Evolutionary conservation across 306 rosid species (phyloP), one percentile per base, ranked within the genome.

Genomic region (Carpinus viminea): DNA sequence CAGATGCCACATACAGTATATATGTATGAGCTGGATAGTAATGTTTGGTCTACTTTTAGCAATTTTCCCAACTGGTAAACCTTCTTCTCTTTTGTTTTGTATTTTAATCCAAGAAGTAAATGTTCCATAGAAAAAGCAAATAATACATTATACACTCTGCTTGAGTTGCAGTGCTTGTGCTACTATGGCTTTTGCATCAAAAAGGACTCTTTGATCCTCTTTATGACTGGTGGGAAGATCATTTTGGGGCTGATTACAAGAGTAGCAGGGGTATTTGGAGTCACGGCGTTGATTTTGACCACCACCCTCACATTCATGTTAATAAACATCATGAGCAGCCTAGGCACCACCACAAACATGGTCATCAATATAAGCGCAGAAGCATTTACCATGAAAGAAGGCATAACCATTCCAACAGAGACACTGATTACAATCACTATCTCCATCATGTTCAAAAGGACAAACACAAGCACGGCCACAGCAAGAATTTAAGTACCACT

Each of bases 151-250:
- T 46, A 61, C 60, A 66, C 57, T 82, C n/a, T 79, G 31, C 51
- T 74, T 78, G 81, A 82, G 51, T 77, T 78, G 90, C 88, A 95
- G 97, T 85, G 74, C 70, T 88, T 80, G 90, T 95, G 78, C 61
- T 92, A 7, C 77, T 95, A 71, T 95, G 98, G 96, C 86, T 95
- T 80, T 82, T 92, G 79, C 97, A 90, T 74, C 86, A 86, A 77
- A 91, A 93, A 78, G 98, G 99, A 51, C 79, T 95, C 57, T 95
- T 95, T 77, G 98, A 95, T 89, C 98, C 98, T 73, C 46, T 92
- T 43, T 93, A 91, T 76, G 96, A 95, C 52, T 93, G 97, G 90
- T 95, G 92, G 88, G 98, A 90, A 70, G 93, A 91, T 85, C 88
- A 48, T 70, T 88, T 76, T 79, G 82, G 86, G 36, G 78, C 57